Evolutionary conservation across 768 basidiomycete species (phyloP), one percentile per base, ranked within the genome.

Genomic region (Coprinopsis cinerea): DNA sequence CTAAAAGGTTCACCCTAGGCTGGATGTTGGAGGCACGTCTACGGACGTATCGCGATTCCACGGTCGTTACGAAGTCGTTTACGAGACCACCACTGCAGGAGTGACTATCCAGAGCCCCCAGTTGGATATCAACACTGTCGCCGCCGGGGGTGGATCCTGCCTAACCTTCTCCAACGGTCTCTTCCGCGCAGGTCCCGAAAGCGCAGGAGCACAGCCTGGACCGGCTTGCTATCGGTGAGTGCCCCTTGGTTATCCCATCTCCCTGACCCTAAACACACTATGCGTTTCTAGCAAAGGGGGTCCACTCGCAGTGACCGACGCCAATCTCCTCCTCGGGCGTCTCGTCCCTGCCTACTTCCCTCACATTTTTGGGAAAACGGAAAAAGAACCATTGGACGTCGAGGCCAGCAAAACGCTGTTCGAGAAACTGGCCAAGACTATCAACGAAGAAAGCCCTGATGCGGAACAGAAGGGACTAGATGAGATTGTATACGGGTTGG

Each of bases 1-100:
- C 17, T n/a, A 22, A 44, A 17, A 25, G 48, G 47, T 50, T 17
- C 6, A 32, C 28, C 25, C 1, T 25, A 92, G 90, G 5, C 69
- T 93, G 50, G 92, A 94, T 55, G 88, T 94, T n/a, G 92, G 93
- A 3, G 93, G 94, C 13, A 98, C 95, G 0, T 92, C 88, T 0
- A 96, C 94, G 0, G 94, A 98, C 60, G 94, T 96, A 2, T 95
- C 92, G 4, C 81, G 95, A 27, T 97, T 86, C 61, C 87, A 88
- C 95, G n/a, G 60, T 49, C 75, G 86, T 26, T 93, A 92, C 60
- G 93, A 97, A 63, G 77, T 91, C 15, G 91, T 95, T 2, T 95
- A 92, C 59, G 94, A 97, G 64, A 93, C 94, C 0, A 95, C 93
- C 0, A 97, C 94, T 0, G 94, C 94, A 0, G 92, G 93, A 1